These are phyloP conservation scores for Podospora fimiseda DNA, from an alignment of 495 filamentous ascomycete genomes.

Conservation along the genomic window DNA sequence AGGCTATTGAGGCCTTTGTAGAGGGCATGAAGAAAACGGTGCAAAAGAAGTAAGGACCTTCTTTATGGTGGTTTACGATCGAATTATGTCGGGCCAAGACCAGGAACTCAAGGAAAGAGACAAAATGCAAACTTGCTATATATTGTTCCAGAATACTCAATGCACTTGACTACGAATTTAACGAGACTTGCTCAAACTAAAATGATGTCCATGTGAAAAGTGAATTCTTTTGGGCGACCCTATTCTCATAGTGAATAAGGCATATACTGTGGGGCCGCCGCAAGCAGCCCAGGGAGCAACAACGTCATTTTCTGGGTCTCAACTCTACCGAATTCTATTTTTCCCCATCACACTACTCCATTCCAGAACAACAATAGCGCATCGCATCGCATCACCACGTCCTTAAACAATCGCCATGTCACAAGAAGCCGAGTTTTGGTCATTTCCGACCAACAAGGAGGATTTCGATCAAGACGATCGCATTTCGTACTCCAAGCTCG, in stretches of 20 bases:
- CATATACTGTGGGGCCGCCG: neutral
- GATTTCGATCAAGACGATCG: constrained; percentile 79
- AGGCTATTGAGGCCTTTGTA: constrained; percentile 86
- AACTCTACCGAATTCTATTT: too few species aligned
- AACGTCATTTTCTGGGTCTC: constrained; percentile 14
- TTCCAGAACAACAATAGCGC: neutral
- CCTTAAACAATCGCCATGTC: constrained; percentile 11
- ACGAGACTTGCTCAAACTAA: too few species aligned
- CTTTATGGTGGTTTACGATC: neutral
- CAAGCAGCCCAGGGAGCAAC: neutral
- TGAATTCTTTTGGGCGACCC: too few species aligned
- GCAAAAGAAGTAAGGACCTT: constrained; percentile 37
- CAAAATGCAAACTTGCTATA: too few species aligned
- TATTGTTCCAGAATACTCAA: neutral
- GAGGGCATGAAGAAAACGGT: constrained; percentile 77
- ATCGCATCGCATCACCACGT: neutral
- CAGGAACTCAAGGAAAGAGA: too few species aligned
- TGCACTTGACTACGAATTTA: too few species aligned
- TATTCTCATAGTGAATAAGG: too few species aligned
- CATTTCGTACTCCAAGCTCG: constrained; percentile 75
- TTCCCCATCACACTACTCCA: neutral
- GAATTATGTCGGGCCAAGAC: neutral
- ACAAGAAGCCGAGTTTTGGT: constrained; percentile 25
- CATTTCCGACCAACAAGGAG: constrained; percentile 63
- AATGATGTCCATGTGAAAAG: too few species aligned